phyloP scores from a whole-genome alignment of 2,329 filamentous ascomycete species.

The Coniochaeta prunicola region DNA sequence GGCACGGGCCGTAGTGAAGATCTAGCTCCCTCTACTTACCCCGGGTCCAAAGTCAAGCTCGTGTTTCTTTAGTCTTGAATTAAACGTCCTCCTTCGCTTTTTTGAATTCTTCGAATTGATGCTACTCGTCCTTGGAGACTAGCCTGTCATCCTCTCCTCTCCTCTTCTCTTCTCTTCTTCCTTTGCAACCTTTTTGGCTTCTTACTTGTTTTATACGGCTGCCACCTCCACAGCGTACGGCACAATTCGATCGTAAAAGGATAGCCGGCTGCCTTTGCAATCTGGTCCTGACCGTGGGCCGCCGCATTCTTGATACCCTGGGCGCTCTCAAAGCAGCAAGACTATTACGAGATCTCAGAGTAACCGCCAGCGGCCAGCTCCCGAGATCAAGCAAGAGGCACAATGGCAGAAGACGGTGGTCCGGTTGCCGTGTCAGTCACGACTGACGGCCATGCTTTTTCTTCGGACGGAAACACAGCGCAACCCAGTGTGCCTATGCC shows the following conservation, averaged over 20 bases:
- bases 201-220: background rate
- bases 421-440: background rate
- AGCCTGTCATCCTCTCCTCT: background rate
- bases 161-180: background rate
- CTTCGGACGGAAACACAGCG: background rate
- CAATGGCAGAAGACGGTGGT: conserved; percentile 8
- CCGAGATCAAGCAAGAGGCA: background rate
- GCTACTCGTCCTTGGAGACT: background rate
- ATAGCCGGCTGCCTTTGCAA: background rate
- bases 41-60: background rate
- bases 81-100: background rate
- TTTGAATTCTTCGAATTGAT: background rate
- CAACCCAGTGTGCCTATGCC: background rate
- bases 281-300: background rate
- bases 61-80: background rate
- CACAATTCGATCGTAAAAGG: background rate
- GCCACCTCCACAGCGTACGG: background rate
- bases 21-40: background rate
- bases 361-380: no score
- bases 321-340: background rate
- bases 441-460: background rate
- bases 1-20: background rate
- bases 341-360: background rate
- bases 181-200: background rate
- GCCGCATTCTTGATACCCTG: background rate